A percentile compares a stretch with the other conserved stretches of the same genome.
Evolutionary conservation across 192 early-diverging fungal genomes (phyloP).

Genomic region (Entomortierella parvispora): DNA sequence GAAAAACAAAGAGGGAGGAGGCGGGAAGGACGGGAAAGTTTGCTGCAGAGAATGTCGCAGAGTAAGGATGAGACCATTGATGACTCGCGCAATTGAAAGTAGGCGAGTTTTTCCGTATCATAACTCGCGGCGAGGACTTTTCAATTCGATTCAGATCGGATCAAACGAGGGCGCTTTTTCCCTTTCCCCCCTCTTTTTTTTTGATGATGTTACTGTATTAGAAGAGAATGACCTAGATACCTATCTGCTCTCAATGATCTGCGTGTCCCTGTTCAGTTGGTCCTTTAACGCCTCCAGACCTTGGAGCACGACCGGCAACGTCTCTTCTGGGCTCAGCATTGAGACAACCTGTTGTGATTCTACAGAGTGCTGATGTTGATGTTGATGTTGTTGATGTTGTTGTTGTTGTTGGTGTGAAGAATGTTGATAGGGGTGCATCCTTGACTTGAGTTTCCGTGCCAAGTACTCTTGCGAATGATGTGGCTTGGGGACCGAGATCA

Average conservation of each 20-base stretch:
- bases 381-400: neutral
- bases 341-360: neutral
- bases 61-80: too few species aligned
- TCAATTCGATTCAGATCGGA: too few species aligned
- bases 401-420: neutral
- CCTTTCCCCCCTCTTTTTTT: too few species aligned
- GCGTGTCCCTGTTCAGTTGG: constrained; percentile 29
- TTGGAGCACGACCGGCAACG: constrained; percentile 4
- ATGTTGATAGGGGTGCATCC: constrained; percentile 6
- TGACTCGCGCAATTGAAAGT: too few species aligned
- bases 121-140: too few species aligned
- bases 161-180: too few species aligned
- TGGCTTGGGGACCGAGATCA: constrained; percentile 43
- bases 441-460: constrained; percentile 12
- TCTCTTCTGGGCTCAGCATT: neutral
- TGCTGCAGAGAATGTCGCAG: too few species aligned
- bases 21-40: too few species aligned
- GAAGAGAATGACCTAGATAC: too few species aligned
- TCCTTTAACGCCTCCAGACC: constrained; percentile 24
- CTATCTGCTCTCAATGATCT: constrained; percentile 34
- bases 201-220: too few species aligned
- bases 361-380: neutral
- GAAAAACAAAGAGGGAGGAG: too few species aligned
- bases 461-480: constrained; percentile 54
- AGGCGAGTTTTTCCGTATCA: too few species aligned